Conservation (phyloP, 305 asterid genomes). For the Salvia sclarea region DNA sequence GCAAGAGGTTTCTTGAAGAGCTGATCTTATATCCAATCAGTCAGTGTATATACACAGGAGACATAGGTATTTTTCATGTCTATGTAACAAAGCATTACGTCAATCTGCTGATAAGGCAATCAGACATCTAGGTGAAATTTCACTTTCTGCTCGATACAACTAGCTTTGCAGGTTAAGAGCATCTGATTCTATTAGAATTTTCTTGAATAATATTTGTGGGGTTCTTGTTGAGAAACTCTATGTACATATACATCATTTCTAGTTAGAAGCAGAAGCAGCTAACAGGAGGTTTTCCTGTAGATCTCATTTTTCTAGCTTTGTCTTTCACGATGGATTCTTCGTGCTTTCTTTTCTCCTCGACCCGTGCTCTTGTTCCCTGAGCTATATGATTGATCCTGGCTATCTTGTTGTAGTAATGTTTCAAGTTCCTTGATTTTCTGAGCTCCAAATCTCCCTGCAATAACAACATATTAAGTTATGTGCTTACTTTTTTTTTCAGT, state of each 20-base stretch:
- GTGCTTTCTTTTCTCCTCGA: constrained; percentile 51
- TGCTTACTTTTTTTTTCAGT: background rate
- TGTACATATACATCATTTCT: background rate
- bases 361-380: constrained; percentile 50
- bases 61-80: background rate
- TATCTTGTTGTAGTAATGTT: constrained; percentile 56
- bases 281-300: constrained; percentile 44
- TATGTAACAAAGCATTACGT: background rate
- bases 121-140: background rate
- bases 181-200: background rate
- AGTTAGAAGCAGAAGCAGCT: constrained; percentile 57
- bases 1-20: constrained; percentile 47
- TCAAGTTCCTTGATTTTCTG: constrained; percentile 47
- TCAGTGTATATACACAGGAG: constrained; percentile 18
- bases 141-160: background rate
- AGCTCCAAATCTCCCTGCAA: constrained; percentile 54
- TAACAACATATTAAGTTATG: background rate
- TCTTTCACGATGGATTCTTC: constrained; percentile 52
- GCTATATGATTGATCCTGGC: constrained; percentile 55
- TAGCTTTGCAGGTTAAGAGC: background rate
- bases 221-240: constrained; percentile 8
- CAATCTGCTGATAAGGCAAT: background rate
- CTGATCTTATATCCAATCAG: background rate
- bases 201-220: background rate
- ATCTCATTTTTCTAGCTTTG: constrained; percentile 51